A percentile compares a stretch with the other conserved stretches of the same genome.
Conservation (phyloP, 805 yeast species). For the Alloascoidea africana region DNA sequence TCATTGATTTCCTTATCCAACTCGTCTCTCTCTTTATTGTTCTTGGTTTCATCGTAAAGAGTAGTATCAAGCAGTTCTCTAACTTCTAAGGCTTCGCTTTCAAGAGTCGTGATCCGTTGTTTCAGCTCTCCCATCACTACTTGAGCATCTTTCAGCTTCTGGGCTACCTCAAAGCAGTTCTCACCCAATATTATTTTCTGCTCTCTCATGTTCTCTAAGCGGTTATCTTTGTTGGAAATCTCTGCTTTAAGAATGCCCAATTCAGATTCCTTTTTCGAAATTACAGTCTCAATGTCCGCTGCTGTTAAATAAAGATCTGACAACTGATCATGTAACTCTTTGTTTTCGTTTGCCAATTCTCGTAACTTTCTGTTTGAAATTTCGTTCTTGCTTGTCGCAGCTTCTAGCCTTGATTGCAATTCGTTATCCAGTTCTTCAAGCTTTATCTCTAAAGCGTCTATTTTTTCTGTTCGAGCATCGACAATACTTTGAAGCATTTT, state of each 20-base stretch:
- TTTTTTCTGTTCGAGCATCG: conserved; percentile 13
- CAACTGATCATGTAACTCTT: conserved; percentile 24
- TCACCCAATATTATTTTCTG: too few species aligned
- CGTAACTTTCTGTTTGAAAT: conserved; percentile 23
- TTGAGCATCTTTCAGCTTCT: conserved; percentile 13
- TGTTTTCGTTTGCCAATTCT: conserved; percentile 28
- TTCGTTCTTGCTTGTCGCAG: conserved; percentile 9
- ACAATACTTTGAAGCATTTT: conserved; percentile 11
- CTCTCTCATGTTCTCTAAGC: background rate
- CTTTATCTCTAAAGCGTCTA: conserved; percentile 14
- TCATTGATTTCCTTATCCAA: conserved; percentile 8
- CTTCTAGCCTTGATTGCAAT: conserved; percentile 10
- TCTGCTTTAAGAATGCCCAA: too few species aligned
- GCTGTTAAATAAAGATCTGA: conserved; percentile 21
- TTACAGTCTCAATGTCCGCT: conserved; percentile 18
- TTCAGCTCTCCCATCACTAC: conserved; percentile 11
- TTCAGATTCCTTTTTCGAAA: too few species aligned
- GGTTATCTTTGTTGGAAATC: too few species aligned
- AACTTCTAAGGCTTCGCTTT: conserved; percentile 29
- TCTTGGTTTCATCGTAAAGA: conserved; percentile 9
- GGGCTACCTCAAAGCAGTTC: too few species aligned
- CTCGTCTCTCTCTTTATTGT: conserved; percentile 8
- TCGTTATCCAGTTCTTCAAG: too few species aligned
- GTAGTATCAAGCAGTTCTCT: conserved; percentile 24
- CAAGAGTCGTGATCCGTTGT: conserved; percentile 16